These are phyloP conservation scores for Hirsutella minnesotensis DNA, from an alignment of 2,329 filamentous ascomycete genomes.

Conservation along the genomic window DNA sequence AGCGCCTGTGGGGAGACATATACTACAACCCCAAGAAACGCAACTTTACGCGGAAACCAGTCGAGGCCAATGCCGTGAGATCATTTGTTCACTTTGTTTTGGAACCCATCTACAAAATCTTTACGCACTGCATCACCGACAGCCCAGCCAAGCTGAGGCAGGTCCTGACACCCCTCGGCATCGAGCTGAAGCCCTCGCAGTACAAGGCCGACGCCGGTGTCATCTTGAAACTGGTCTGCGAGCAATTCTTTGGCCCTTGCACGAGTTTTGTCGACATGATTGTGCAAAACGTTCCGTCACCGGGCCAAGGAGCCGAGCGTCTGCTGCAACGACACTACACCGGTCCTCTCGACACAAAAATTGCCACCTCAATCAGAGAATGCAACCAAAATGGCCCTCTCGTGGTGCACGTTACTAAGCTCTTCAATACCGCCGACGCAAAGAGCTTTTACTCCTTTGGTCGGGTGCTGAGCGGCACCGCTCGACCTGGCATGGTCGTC, in stretches of 20 bases:
- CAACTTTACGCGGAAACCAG: conserved; percentile 78
- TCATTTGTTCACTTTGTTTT: conserved; percentile 92
- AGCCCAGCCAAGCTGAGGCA: conserved; percentile 73
- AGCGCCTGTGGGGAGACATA: conserved; percentile 87
- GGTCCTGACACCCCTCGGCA: conserved; percentile 69
- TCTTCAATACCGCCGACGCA: conserved; percentile 86
- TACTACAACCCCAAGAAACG: conserved; percentile 89
- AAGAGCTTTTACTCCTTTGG: conserved; percentile 84
- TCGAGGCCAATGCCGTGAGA: conserved; percentile 69
- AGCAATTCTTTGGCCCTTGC: conserved; percentile 88
- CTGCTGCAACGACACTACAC: conserved; percentile 85
- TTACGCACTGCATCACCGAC: conserved; percentile 87
- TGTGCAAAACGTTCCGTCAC: conserved; percentile 78
- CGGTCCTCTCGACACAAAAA: conserved; percentile 71
- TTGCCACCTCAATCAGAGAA: conserved; percentile 65
- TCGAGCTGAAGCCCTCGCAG: conserved; percentile 81
- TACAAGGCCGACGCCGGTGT: conserved; percentile 84
- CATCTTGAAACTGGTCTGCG: conserved; percentile 78
- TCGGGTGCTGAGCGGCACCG: conserved; percentile 85
- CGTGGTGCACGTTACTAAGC: conserved; percentile 84
- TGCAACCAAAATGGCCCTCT: conserved; percentile 87
- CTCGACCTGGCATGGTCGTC: conserved; percentile 68
- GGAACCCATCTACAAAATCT: conserved; percentile 96
- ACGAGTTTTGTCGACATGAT: conserved; percentile 94
- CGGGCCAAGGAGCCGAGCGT: conserved; percentile 62